phyloP scores from a whole-genome alignment of 495 filamentous ascomycete genomes.

The Penicillium parvum region DNA sequence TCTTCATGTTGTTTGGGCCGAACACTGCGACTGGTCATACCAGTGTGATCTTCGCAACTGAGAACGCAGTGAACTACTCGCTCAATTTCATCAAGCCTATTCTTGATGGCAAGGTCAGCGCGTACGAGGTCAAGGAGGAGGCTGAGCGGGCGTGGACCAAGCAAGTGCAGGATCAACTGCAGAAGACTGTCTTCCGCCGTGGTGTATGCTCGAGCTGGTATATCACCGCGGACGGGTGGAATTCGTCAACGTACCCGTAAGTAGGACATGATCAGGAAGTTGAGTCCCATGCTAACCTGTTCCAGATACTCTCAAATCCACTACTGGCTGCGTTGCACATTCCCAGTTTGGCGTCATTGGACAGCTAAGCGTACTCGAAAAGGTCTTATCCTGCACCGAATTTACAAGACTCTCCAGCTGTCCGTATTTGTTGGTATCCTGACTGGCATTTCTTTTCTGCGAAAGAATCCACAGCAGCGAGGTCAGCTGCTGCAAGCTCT shows the following conservation, averaged over 20 bases:
- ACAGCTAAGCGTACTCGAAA: conserved; percentile 47
- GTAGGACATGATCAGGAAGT: conserved; percentile 6
- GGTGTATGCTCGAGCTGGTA: conserved; percentile 58
- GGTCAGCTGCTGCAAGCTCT: conserved; percentile 13
- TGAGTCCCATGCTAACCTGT: background rate
- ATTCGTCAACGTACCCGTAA: conserved; percentile 57
- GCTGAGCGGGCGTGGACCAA: conserved; percentile 52
- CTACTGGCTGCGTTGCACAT: conserved; percentile 47
- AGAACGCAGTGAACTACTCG: conserved; percentile 54
- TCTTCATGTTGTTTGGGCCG: conserved; percentile 64
- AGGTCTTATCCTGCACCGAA: conserved; percentile 30
- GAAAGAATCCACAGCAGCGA: conserved; percentile 11
- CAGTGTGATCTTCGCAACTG: conserved; percentile 55
- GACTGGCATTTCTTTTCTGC: conserved; percentile 16
- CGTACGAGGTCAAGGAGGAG: conserved; percentile 46
- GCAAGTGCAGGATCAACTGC: conserved; percentile 49
- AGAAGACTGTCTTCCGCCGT: conserved; percentile 48
- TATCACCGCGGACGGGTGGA: conserved; percentile 53
- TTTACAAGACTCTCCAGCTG: conserved; percentile 11
- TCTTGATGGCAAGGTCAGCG: conserved; percentile 34
- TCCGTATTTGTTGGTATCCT: conserved; percentile 20
- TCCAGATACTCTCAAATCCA: conserved; percentile 48
- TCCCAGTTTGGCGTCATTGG: conserved; percentile 55
- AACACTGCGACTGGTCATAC: conserved; percentile 63
- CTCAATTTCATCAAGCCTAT: conserved; percentile 42